Base-by-base conservation (phyloP, 331 rosid species). In the Quercus tomentella region DNA sequence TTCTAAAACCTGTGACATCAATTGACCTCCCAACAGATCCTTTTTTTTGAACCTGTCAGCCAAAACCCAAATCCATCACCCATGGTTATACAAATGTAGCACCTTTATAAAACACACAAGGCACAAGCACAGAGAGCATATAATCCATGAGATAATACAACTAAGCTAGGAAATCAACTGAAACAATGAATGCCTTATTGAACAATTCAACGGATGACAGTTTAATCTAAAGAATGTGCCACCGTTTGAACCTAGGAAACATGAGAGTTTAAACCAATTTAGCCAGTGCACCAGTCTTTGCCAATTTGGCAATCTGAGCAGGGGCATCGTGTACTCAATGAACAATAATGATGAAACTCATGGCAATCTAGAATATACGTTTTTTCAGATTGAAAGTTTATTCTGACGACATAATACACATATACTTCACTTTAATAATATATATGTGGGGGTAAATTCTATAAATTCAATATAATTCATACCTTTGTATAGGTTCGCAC, bases 21-120 rank as follows among this genome's bases (percentile, higher is more conserved):
- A 94, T 92, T 25, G 98, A 94, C 75, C 98, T 86, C 79, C 98
- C 98, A 23, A 94, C 98, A 7, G 95, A 94, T 83, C 98, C 98
- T 12, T 97, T 87, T 81, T 89, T 92, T 84, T 92, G 98, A 71
- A 94, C 97, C 98, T 94, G 91, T 30, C 55, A 84, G 18, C 68
- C 70, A 75, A 55, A 57, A 26, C 33, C 35, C 37, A 20, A 15
- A 35, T 55, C 66, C 69, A 31, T 15, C 8, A 31, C 49, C 51
- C 17, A 9, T 11, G 35, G 57, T 45, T 49, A 49, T 2, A 16
- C 12, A 71, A 52, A 37, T 1, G 41, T 26, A 80, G 61, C 41
- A 57, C 49, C 25, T 49, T 55, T 57, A 45, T 75, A 45, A 61
- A 41, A 52, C 52, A 76, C 6, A 16, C 7, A 33, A 73, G 10